Evolutionary conservation across 108 stramenopile species (phyloP), one percentile per base, ranked within the genome.

Genomic region (Heterococcus sp.): DNA sequence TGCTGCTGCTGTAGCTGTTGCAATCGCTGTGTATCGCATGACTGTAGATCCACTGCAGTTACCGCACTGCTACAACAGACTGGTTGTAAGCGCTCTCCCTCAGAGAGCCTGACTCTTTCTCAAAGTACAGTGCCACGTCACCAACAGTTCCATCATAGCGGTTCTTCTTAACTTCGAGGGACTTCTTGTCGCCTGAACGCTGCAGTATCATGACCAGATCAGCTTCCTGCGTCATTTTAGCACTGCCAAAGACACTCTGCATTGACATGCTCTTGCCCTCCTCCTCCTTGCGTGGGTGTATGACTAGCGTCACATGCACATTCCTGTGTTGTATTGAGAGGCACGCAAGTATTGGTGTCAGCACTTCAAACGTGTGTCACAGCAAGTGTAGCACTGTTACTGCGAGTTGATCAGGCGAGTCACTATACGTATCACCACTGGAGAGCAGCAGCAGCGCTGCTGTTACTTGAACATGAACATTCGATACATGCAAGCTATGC

Each of bases 151-250:
- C 98, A 76, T 96, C 94, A 78, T 90, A 97, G 33, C 98, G 92
- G 87, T 99, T 99, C 93, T 99, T 99, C 75, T 89, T 92, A 2
- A 99, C 94, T 68, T 99, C 98, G 8, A 99, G 38, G 65, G 83
- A 92, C 89, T 97, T 98, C 28, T 4, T 31, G 4, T 92, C 94
- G 68, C 31, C 31, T 8, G 64, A 26, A 39, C 87, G 89, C 87
- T 99, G 98, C 75, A 99, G 82, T 66, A 99, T 97, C 40, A 97
- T 68, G 29, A 99, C 96, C 26, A 91, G 94, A 79, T 99, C 98
- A n/a, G 96, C 97, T 86, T 99, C 98, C 89, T 99, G 98, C 11
- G 98, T 96, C 14, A 95, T 95, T 88, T 99, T 99, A 70, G 95
- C 97, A 38, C 92, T 90, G 69, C 98, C 98, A 67, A 89, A 97